phyloP scores from a whole-genome alignment of 2,329 filamentous ascomycete genomes.

The Sclerotinia borealis region DNA sequence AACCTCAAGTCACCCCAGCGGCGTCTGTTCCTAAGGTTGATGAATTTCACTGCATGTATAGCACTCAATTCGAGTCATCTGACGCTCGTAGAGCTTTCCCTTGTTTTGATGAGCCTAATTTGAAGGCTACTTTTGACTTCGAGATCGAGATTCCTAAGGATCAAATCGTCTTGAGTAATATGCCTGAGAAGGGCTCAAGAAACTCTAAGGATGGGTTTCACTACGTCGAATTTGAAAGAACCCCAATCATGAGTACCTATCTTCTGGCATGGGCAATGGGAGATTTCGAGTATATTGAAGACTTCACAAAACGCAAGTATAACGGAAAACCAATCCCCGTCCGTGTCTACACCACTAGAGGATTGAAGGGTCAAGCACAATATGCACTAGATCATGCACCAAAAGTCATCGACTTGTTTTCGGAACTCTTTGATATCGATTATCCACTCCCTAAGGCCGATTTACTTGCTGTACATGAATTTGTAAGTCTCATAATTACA shows the following conservation, averaged over 20 bases:
- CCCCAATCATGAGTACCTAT: constrained; percentile 83
- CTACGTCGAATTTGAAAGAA: constrained; percentile 71
- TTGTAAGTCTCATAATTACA: constrained; percentile 46
- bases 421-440: constrained; percentile 86
- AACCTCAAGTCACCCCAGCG: constrained; percentile 65
- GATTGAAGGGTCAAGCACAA: constrained; percentile 85
- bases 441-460: constrained; percentile 92
- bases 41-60: constrained; percentile 70
- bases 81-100: constrained; percentile 93
- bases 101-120: constrained; percentile 95
- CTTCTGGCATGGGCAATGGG: constrained; percentile 91
- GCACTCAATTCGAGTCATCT: constrained; percentile 95
- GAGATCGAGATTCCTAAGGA: constrained; percentile 85
- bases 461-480: constrained; percentile 86
- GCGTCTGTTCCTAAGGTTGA: constrained; percentile 71
- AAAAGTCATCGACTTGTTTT: constrained; percentile 94
- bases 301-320: constrained; percentile 82
- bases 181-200: constrained; percentile 73
- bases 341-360: constrained; percentile 89
- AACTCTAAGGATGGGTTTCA: constrained; percentile 59
- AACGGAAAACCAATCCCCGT: constrained; percentile 88
- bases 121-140: constrained; percentile 95
- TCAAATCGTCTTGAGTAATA: constrained; percentile 87
- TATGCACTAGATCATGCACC: constrained; percentile 89
- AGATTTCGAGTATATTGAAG: constrained; percentile 95